These are phyloP conservation scores for Coemansia sp. DNA, from an alignment of 192 early-diverging fungal species.

Conservation along the genomic window DNA sequence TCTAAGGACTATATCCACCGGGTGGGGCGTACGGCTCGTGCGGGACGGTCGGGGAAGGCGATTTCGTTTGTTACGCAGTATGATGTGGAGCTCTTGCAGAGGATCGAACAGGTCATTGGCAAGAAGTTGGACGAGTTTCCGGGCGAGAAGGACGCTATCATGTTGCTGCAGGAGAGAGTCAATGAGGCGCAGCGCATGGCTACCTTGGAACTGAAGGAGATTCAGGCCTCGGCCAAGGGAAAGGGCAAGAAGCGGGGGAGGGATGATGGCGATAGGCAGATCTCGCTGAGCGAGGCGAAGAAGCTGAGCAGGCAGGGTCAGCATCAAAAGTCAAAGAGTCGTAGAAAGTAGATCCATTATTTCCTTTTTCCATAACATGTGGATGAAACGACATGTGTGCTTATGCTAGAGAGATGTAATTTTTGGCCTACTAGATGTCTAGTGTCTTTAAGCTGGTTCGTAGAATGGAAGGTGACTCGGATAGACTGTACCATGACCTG, in stretches of 20 bases:
- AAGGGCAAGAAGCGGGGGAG: conserved; percentile 42
- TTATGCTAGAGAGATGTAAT: background rate
- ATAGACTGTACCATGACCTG: conserved; percentile 12
- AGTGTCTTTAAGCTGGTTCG: background rate
- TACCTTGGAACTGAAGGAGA: conserved; percentile 79
- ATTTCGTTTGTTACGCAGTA: conserved; percentile 86
- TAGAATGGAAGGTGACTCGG: background rate
- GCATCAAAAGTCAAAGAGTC: background rate
- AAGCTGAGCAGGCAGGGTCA: conserved; percentile 31
- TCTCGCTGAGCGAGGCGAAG: conserved; percentile 44
- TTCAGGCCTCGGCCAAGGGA: conserved; percentile 36
- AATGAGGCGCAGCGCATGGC: conserved; percentile 86
- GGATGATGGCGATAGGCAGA: conserved; percentile 53
- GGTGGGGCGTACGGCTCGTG: conserved; percentile 82
- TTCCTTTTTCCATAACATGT: background rate
- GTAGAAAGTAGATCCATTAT: background rate
- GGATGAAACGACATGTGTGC: background rate
- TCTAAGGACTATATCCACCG: conserved; percentile 89
- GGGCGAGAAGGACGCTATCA: conserved; percentile 75
- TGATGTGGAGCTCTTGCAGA: conserved; percentile 91
- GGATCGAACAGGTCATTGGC: conserved; percentile 86
- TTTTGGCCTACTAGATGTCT: background rate
- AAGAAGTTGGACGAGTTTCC: conserved; percentile 87
- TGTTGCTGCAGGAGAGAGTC: conserved; percentile 93
- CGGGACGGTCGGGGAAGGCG: conserved; percentile 75